phyloP scores from a whole-genome alignment of 176 grass and related monocot genomes.

The Eremochloa ophiuroides region DNA sequence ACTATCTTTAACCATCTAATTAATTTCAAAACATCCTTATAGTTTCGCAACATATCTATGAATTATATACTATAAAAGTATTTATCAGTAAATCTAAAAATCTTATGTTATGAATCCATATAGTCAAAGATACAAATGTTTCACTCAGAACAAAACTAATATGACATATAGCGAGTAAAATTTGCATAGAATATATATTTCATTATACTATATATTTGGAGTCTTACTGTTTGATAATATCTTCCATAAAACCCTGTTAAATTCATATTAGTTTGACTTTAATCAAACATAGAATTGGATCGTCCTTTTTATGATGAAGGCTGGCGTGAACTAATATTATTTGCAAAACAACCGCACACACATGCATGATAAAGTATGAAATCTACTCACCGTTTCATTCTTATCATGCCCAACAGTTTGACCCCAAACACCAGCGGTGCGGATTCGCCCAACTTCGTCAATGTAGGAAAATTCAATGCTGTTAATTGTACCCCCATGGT shows the following conservation, averaged over 20 bases:
- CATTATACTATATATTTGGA: neutral
- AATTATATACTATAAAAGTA: neutral
- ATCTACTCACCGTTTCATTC: neutral
- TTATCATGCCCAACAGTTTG: neutral
- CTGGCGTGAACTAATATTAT: neutral
- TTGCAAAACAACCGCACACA: neutral
- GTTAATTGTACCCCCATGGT: neutral
- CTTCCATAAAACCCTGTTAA: too few species aligned
- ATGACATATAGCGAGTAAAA: too few species aligned
- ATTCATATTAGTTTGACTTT: neutral
- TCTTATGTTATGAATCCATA: too few species aligned
- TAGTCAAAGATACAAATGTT: neutral
- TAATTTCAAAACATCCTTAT: neutral
- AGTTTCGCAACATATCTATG: neutral
- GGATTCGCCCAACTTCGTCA: neutral
- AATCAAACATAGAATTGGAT: neutral
- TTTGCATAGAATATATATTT: too few species aligned
- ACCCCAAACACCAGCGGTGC: conserved; percentile 1
- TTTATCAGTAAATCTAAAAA: too few species aligned
- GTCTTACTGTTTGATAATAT: neutral
- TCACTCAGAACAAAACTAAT: neutral
- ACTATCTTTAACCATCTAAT: neutral
- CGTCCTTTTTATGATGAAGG: neutral
- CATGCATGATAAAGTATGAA: neutral
- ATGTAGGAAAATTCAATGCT: neutral